Evolutionary conservation across 805 yeast species (phyloP), one percentile per base, ranked within the genome.

Genomic region (Metschnikowia henanensis): DNA sequence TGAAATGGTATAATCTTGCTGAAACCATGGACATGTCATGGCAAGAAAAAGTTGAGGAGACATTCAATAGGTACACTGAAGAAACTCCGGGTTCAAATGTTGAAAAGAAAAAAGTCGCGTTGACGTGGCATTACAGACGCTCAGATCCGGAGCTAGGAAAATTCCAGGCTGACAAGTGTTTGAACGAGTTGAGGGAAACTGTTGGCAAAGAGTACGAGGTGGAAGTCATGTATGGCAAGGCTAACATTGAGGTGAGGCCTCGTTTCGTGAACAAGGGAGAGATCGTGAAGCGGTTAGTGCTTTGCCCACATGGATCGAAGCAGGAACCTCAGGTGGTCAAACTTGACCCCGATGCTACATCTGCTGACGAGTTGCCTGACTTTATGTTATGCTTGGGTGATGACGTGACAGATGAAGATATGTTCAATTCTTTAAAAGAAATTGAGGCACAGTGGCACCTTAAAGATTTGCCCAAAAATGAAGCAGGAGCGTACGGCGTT

Each of bases 71-170:
- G 35, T 90, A 80, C 64, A 89, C 97, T 0, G 92, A 84, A 35
- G 82, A 83, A 50, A 94, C 99, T 0, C 97, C 96, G 2, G 97
- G 97, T 6, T 76, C 97, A 1, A 77, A 77, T 51, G 83, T 87
- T 39, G 99, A 94, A 65, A 76, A 76, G 57, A 94, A 94, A 64
- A 83, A 89, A 57, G 96, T 92, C 15, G 98, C 99, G 1, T 67
- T 94, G 41, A 92, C 98, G 1, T 94, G 99, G 99, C 99, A 94
- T 66, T 94, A 92, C 62, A 80, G 99, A 55, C 77, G 95, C 41
- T 80, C 96, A 1, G 99, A 91, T 56, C 98, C 98, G 0, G 96
- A 86, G 48, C 77, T 89, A 53, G 99, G 99, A 23, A 80, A 75
- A 34, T 92, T 78, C 68, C 96, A 89, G 66, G 95, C 97, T 0